Percentiles rank a stretch among this genome's conserved stretches.
Evolutionary conservation across 345 rosid species (phyloP).

Genomic region (Citrus inodora): DNA sequence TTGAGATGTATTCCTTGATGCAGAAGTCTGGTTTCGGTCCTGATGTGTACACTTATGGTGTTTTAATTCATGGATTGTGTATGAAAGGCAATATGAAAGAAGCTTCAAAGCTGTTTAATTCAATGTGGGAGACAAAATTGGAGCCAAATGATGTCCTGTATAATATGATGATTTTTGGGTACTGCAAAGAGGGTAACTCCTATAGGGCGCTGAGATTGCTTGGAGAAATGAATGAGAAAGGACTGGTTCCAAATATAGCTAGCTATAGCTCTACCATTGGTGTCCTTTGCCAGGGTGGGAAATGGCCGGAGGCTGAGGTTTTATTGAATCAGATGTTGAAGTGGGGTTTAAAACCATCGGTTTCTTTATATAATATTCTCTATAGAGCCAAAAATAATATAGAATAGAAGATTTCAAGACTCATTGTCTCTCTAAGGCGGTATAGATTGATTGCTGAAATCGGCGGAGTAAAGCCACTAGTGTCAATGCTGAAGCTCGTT

Average conservation of each 20-base stretch:
- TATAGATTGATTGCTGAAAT: background rate
- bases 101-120: constrained; percentile 53
- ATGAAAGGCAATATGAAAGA: constrained; percentile 65
- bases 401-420: background rate
- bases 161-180: constrained; percentile 68
- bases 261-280: constrained; percentile 54
- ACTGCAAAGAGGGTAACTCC: constrained; percentile 67
- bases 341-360: constrained; percentile 45
- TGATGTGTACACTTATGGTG: constrained; percentile 56
- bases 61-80: constrained; percentile 67
- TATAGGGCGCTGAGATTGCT: constrained; percentile 62
- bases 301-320: constrained; percentile 57
- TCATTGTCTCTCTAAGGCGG: background rate
- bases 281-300: constrained; percentile 61
- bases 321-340: constrained; percentile 50
- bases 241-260: constrained; percentile 59
- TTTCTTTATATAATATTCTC: constrained; percentile 39
- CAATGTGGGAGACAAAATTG: constrained; percentile 43
- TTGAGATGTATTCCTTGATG: constrained; percentile 48
- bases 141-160: constrained; percentile 63
- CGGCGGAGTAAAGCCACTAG: background rate
- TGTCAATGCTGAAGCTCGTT: background rate
- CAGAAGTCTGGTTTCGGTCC: constrained; percentile 56
- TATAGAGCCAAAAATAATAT: constrained; percentile 31
- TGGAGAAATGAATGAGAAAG: constrained; percentile 51